These are phyloP conservation scores for Aspergillus neotritici DNA, from an alignment of 2,329 filamentous ascomycete species.

Conservation along the genomic window DNA sequence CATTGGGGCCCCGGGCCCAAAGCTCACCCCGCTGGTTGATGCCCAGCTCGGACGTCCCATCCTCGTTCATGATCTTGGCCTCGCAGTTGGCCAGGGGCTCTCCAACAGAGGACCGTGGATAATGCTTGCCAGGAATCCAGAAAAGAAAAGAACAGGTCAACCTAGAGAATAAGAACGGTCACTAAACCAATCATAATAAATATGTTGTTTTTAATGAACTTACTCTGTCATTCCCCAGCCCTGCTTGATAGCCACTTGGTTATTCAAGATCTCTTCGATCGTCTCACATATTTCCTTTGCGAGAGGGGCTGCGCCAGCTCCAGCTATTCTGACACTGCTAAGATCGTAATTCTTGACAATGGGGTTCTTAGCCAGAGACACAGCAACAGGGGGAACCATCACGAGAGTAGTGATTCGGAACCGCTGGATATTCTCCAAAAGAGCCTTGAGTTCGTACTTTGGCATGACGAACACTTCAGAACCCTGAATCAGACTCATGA, in stretches of 20 bases:
- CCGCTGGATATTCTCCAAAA: constrained; percentile 62
- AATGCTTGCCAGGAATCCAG: constrained; percentile 54
- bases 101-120: constrained; percentile 50
- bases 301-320: constrained; percentile 65
- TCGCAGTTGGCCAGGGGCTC: constrained; percentile 63
- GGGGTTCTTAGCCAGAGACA: constrained; percentile 69
- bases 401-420: constrained; percentile 63
- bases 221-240: constrained; percentile 86
- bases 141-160: constrained; percentile 63
- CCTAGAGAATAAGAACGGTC: constrained; percentile 10
- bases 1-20: constrained; percentile 64
- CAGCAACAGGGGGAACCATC: constrained; percentile 69
- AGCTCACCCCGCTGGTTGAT: constrained; percentile 61
- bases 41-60: constrained; percentile 45
- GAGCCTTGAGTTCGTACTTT: constrained; percentile 67
- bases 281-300: constrained; percentile 49
- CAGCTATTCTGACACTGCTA: constrained; percentile 55
- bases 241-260: constrained; percentile 55
- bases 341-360: constrained; percentile 61
- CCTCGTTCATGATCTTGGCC: constrained; percentile 58
- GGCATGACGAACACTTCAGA: constrained; percentile 72
- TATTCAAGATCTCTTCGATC: constrained; percentile 53
- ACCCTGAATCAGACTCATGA: constrained; percentile 47
- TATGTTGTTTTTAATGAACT: constrained; percentile 14
- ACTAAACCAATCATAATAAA: too few species aligned